Evolutionary conservation across 768 basidiomycete genomes (phyloP), one percentile per base, ranked within the genome.

Genomic region (Scleroderma bovista): DNA sequence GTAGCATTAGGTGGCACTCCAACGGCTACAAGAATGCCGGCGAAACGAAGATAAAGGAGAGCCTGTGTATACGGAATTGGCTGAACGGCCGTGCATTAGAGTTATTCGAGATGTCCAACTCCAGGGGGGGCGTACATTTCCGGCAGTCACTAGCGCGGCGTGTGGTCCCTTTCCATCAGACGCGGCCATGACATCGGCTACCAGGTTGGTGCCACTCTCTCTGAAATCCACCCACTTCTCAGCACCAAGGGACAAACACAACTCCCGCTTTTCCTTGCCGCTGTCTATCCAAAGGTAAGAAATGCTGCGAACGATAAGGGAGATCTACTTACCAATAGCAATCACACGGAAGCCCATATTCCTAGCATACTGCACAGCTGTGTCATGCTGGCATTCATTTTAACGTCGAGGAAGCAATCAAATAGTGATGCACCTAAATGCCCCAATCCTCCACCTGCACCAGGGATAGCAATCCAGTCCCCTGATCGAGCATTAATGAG

Each of bases 171-270:
- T 50, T 0, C 76, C 77, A 26, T 66, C 76, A 1, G 68, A 61
- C 3, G 69, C 69, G 0, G 58, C 62, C 36, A 70, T 55, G 51
- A 79, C 67, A 7, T 69, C 66, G 13, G 51, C 50, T 37, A 74
- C 69, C 44, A 75, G 57, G 6, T 32, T 51, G n/a, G 74, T 69
- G 42, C 69, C 61, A 23, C 60, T 62, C 50, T 69, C 61, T 53
- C 66, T 70, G 65, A 77, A 80, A 61, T 79, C 79, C 51, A 80
- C 47, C 61, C 61, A 65, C 53, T 63, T 75, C 51, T 75, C 72
- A 1, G 70, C 69, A 2, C 76, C 75, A 47, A 76, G 68, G 15
- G 57, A 19, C 46, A 63, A 52, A 55, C 69, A 69, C 23, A 75
- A 54, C 13, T 65, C 52, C 23, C 63, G 59, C 60, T 77, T 77